phyloP scores from a whole-genome alignment of 2,329 filamentous ascomycete species.

The Aspergillus bombycis region DNA sequence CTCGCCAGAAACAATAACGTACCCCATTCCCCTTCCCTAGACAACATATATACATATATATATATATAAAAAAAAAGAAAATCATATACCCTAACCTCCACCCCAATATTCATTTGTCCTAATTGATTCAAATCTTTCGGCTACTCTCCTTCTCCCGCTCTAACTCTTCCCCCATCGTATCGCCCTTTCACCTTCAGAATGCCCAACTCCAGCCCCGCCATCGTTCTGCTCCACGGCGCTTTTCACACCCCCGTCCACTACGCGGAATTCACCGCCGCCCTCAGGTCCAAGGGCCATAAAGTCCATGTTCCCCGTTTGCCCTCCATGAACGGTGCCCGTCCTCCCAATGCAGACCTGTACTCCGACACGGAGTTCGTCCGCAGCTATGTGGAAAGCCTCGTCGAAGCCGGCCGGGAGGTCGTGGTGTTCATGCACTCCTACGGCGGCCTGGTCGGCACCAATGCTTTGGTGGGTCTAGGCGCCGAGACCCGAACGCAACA shows the following conservation, averaged over 20 bases:
- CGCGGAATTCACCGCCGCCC: neutral
- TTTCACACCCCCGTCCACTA: neutral
- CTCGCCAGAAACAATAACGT: too few species aligned
- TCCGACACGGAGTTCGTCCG: neutral
- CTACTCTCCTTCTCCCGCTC: too few species aligned
- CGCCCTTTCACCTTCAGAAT: neutral
- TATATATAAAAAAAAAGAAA: too few species aligned
- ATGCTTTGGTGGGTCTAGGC: neutral
- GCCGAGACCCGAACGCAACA: neutral
- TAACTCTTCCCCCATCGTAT: too few species aligned
- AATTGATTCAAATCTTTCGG: too few species aligned
- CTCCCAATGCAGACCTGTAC: neutral
- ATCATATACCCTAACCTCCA: too few species aligned
- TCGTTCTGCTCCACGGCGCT: neutral
- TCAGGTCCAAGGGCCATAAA: neutral
- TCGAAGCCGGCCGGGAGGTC: conserved; percentile 4
- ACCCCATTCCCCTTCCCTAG: too few species aligned
- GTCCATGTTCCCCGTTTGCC: neutral
- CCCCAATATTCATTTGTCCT: too few species aligned
- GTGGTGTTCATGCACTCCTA: conserved; percentile 17
- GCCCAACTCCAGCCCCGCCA: neutral
- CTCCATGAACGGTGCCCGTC: neutral
- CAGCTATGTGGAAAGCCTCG: conserved; percentile 5
- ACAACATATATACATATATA: too few species aligned
- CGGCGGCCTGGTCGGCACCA: conserved; percentile 9